phyloP scores from a whole-genome alignment of 768 basidiomycete species.

The Panellus pusillus region DNA sequence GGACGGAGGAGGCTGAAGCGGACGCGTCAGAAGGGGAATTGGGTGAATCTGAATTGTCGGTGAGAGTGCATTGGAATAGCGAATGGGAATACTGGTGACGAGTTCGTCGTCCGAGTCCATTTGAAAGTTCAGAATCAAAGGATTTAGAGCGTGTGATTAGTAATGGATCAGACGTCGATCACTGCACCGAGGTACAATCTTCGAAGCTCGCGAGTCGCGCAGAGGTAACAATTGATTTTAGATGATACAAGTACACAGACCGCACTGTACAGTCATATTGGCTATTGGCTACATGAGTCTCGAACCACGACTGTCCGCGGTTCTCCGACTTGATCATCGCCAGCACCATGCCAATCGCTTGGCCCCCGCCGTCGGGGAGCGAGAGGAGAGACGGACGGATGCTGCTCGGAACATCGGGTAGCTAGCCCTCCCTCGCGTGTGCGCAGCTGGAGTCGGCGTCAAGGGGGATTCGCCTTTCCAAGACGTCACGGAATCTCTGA shows the following conservation, averaged over 20 bases:
- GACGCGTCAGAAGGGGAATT: conserved; percentile 73
- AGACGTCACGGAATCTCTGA: conserved; percentile 13
- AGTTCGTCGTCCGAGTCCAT: conserved; percentile 55
- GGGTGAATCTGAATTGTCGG: conserved; percentile 78
- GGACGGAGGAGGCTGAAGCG: conserved; percentile 76
- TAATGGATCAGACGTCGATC: too few relatives aligned
- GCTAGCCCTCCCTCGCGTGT: conserved; percentile 11
- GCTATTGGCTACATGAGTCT: too few relatives aligned
- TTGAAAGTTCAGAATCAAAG: too few relatives aligned
- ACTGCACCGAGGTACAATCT: too few relatives aligned
- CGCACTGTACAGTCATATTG: too few relatives aligned
- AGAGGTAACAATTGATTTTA: too few relatives aligned
- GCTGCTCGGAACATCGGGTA: conserved; percentile 4
- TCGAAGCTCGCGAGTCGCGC: too few relatives aligned
- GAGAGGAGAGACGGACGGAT: neutral
- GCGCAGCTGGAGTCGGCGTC: conserved; percentile 13
- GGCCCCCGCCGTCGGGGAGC: neutral
- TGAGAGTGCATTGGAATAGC: conserved; percentile 59
- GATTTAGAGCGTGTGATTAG: too few relatives aligned
- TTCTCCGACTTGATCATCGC: too few relatives aligned
- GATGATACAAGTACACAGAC: too few relatives aligned
- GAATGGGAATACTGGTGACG: conserved; percentile 69
- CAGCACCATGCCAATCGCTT: too few relatives aligned
- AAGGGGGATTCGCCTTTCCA: conserved; percentile 13
- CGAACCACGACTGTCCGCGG: too few relatives aligned